Conservation (phyloP, 1,284 basidiomycete genomes). For the Boletus calvinii region DNA sequence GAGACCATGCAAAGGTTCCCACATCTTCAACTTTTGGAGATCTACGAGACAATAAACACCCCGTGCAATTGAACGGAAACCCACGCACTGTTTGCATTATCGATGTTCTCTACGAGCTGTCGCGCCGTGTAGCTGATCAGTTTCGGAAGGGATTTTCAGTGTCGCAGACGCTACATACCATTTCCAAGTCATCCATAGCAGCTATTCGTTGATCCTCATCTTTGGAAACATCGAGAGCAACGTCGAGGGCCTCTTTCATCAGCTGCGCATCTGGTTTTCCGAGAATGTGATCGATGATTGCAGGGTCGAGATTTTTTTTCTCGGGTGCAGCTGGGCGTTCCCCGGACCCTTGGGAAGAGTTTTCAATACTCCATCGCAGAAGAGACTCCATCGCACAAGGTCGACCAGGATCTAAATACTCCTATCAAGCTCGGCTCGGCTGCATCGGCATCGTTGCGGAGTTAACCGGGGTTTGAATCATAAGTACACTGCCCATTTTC, state of each 20-base stretch:
- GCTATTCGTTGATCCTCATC: conserved; percentile 67
- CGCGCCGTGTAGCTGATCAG: conserved; percentile 1
- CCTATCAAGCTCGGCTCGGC: conserved; percentile 17
- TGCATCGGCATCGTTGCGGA: conserved; percentile 19
- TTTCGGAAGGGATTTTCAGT: background rate
- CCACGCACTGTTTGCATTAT: conserved; percentile 87
- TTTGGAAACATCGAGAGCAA: conserved; percentile 64
- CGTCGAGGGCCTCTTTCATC: conserved; percentile 84
- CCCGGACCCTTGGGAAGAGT: conserved; percentile 43
- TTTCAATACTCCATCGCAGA: conserved; percentile 73
- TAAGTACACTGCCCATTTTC: too few relatives aligned
- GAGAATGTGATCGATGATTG: conserved; percentile 82
- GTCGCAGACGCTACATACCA: conserved; percentile 55
- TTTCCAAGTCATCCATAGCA: conserved; percentile 93
- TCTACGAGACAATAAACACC: conserved; percentile 47
- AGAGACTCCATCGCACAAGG: conserved; percentile 56
- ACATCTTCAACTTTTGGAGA: conserved; percentile 81
- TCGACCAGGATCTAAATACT: background rate
- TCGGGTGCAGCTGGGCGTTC: conserved; percentile 36
- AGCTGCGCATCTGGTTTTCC: conserved; percentile 82
- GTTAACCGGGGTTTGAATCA: conserved; percentile 15
- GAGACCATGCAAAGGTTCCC: conserved; percentile 77
- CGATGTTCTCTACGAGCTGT: conserved; percentile 89
- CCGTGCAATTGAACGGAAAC: background rate
- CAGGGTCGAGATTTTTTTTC: conserved; percentile 65